Percentiles rank a stretch among this genome's conserved stretches.
phyloP scores from a whole-genome alignment of 192 early-diverging fungal genomes.

The Lunasporangiospora selenospora region DNA sequence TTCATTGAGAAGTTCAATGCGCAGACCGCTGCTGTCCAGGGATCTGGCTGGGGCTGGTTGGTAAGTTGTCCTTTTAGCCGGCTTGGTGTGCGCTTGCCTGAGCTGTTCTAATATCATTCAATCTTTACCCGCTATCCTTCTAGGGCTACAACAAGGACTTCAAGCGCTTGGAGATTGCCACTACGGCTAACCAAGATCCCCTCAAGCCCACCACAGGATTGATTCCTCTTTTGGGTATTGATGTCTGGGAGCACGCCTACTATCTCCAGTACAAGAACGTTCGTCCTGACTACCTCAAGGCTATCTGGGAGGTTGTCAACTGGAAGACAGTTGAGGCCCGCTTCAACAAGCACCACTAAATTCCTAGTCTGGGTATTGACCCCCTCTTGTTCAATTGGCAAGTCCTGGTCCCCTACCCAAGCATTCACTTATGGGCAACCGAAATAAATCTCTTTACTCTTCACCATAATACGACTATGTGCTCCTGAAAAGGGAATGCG shows the following conservation, averaged over 20 bases:
- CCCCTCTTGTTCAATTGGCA: too few species aligned
- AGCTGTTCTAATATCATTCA: too few species aligned
- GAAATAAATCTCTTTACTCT: too few species aligned
- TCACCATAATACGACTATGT: too few species aligned
- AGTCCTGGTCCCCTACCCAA: too few species aligned
- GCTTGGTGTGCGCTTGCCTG: too few species aligned
- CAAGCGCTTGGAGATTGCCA: slow-evolving; percentile 84
- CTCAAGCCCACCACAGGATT: slow-evolving; percentile 58
- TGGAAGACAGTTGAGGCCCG: slow-evolving; percentile 95
- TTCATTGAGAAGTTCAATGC: slow-evolving; percentile 81
- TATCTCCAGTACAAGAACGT: slow-evolving; percentile 99
- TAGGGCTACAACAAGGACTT: slow-evolving; percentile 82
- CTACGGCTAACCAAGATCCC: slow-evolving; percentile 92
- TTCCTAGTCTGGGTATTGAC: too few species aligned
- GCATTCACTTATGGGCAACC: too few species aligned
- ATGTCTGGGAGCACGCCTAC: slow-evolving; percentile 98
- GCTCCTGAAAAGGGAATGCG: too few species aligned
- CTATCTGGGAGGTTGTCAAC: slow-evolving; percentile 96
- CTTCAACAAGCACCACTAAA: slow-evolving; percentile 73
- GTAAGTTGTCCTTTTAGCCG: slow-evolving; percentile 53
- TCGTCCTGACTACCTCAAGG: slow-evolving; percentile 95
- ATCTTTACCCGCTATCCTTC: too few species aligned
- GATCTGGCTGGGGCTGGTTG: slow-evolving; percentile 98
- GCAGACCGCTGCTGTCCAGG: slow-evolving; percentile 85
- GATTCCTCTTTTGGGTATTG: slow-evolving; percentile 88